Conservation (phyloP, 2,329 filamentous ascomycete genomes). For the Fusarium sp. region DNA sequence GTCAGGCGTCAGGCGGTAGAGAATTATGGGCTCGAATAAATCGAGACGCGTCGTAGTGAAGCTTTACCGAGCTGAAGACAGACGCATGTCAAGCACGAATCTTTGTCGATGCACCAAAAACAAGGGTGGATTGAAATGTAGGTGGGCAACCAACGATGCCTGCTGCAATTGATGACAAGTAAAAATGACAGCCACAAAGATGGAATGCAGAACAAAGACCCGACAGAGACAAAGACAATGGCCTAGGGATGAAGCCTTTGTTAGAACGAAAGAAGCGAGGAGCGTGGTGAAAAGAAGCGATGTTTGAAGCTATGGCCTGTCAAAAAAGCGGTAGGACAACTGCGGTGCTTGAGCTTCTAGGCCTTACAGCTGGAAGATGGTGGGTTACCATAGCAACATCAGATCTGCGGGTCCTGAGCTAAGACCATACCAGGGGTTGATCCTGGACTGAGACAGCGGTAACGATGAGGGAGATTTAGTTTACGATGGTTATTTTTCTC, state of each 20-base stretch:
- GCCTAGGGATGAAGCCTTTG: slow-evolving; percentile 23
- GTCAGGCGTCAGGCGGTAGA: slow-evolving; percentile 7
- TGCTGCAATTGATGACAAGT: slow-evolving; percentile 10
- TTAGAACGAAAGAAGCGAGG: slow-evolving; percentile 21
- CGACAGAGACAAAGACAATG: slow-evolving; percentile 14
- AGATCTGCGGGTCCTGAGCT: slow-evolving; percentile 28
- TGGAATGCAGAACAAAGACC: slow-evolving; percentile 4
- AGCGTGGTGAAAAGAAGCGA: slow-evolving; percentile 29
- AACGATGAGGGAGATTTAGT: slow-evolving; percentile 1
- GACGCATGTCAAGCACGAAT: slow-evolving; percentile 39
- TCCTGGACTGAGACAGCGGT: slow-evolving; percentile 17
- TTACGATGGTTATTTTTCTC: not conserved
- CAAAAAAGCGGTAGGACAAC: slow-evolving; percentile 40
- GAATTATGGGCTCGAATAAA: slow-evolving; percentile 22
- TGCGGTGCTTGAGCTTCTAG: slow-evolving; percentile 27
- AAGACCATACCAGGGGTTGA: slow-evolving; percentile 19
- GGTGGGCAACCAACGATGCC: not conserved
- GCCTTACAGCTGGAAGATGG: slow-evolving; percentile 23
- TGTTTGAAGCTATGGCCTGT: slow-evolving; percentile 33
- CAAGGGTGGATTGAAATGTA: slow-evolving; percentile 4
- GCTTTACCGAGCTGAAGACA: slow-evolving; percentile 29
- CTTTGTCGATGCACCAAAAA: slow-evolving; percentile 30
- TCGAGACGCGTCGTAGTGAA: slow-evolving; percentile 21
- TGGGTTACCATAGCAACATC: slow-evolving; percentile 20
- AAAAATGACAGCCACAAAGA: slow-evolving; percentile 18